Percentiles rank a stretch among this genome's conserved stretches.
Conservation (phyloP, 768 basidiomycete species). For the Daedaleopsis sinensis region DNA sequence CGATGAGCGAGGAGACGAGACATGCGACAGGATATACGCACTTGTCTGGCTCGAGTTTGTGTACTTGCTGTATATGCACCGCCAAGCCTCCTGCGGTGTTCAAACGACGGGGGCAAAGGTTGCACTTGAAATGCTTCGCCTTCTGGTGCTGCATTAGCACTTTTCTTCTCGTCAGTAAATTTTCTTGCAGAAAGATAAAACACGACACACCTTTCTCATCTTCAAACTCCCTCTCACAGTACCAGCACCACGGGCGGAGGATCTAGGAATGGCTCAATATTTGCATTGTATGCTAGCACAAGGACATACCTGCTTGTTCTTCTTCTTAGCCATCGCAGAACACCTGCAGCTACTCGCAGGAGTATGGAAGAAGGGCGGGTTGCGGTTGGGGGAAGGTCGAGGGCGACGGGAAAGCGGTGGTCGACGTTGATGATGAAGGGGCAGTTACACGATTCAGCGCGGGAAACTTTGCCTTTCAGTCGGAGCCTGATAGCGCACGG, state of each 20-base stretch:
- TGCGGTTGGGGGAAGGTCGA: conserved; percentile 1
- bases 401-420: neutral
- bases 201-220: conserved; percentile 88
- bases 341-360: conserved; percentile 1
- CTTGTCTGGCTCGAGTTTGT: conserved; percentile 96
- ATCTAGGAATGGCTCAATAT: conserved; percentile 47
- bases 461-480: neutral
- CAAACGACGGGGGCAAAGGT: conserved; percentile 90
- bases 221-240: conserved; percentile 98
- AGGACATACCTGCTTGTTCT: conserved; percentile 49
- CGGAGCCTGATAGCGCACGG: neutral
- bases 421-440: neutral
- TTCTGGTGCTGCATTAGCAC: conserved; percentile 99
- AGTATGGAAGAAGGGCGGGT: neutral
- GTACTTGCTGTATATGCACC: conserved; percentile 98
- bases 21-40: conserved; percentile 21
- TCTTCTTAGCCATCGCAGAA: conserved; percentile 52
- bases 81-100: conserved; percentile 98
- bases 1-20: conserved; percentile 4
- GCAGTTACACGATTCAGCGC: neutral
- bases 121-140: conserved; percentile 99
- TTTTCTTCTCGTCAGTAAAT: conserved; percentile 33
- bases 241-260: conserved; percentile 97
- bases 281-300: neutral
- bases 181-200: neutral